Conservation (phyloP, 2,329 filamentous ascomycete species). For the Hypoxylon sp. region DNA sequence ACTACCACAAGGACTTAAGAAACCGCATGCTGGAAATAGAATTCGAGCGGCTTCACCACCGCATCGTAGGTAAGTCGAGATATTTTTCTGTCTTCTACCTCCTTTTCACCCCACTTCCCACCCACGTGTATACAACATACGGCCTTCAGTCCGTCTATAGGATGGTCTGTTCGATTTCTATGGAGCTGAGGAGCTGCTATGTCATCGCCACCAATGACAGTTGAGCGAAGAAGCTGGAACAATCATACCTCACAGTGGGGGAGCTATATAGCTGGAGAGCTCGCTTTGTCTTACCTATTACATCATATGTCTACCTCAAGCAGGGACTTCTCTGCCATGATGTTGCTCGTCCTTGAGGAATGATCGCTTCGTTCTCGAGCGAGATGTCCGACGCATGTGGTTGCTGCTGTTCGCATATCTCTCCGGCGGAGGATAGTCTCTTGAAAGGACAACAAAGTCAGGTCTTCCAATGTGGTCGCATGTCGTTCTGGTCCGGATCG, state of each 20-base stretch:
- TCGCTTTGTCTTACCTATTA: constrained; percentile 35
- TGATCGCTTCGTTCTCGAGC: constrained; percentile 4
- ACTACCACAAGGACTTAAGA: constrained; percentile 65
- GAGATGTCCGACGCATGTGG: neutral
- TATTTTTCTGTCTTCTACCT: constrained; percentile 22
- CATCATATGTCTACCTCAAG: constrained; percentile 24
- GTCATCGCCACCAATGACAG: constrained; percentile 22
- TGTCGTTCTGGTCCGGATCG: constrained; percentile 41
- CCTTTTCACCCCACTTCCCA: constrained; percentile 15
- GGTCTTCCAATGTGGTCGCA: constrained; percentile 34
- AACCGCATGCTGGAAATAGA: constrained; percentile 60
- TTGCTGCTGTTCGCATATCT: constrained; percentile 13
- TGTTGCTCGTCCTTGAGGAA: constrained; percentile 4
- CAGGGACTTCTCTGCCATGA: constrained; percentile 2
- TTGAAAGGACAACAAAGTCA: constrained; percentile 10
- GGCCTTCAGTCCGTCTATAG: neutral
- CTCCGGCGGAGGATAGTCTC: constrained; percentile 12
- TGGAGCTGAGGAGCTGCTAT: constrained; percentile 9
- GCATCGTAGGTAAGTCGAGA: constrained; percentile 62
- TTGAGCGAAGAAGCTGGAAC: constrained; percentile 21
- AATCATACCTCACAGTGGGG: constrained; percentile 24
- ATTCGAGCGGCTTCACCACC: constrained; percentile 65
- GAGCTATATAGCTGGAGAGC: constrained; percentile 10
- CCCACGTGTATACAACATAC: constrained; percentile 10
- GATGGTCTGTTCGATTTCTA: constrained; percentile 13